Evolutionary conservation across 805 yeast genomes (phyloP).

Genomic region (Pichia heedii): DNA sequence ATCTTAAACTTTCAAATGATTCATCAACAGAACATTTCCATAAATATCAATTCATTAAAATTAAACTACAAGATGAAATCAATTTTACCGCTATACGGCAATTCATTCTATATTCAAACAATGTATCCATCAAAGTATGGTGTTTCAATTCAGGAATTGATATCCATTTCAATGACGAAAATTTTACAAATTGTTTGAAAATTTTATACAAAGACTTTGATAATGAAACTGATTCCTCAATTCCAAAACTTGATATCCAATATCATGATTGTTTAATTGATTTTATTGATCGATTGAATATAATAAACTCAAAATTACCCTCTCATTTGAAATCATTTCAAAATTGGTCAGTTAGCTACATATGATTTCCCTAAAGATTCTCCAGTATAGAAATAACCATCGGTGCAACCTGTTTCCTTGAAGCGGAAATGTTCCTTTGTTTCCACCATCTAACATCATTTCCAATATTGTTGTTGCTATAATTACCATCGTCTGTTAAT

Average conservation of each 20-base stretch:
- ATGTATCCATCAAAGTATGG: slow-evolving; percentile 32
- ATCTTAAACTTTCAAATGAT: slow-evolving; percentile 19
- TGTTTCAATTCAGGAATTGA: slow-evolving; percentile 38
- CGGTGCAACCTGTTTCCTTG: background rate
- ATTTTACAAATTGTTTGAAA: slow-evolving; percentile 31
- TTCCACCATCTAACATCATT: background rate
- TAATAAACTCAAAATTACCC: slow-evolving; percentile 30
- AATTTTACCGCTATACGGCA: slow-evolving; percentile 34
- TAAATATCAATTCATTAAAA: slow-evolving; percentile 31
- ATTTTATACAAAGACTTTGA: slow-evolving; percentile 28
- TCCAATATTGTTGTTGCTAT: too few species aligned
- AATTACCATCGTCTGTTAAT: too few species aligned
- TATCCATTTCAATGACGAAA: background rate
- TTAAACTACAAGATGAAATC: slow-evolving; percentile 33
- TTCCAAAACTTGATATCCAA: slow-evolving; percentile 26
- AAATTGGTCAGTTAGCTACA: slow-evolving; percentile 25
- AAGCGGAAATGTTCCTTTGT: background rate
- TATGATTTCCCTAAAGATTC: slow-evolving; percentile 2
- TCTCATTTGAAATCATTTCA: slow-evolving; percentile 12
- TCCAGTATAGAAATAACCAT: background rate
- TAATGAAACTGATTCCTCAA: slow-evolving; percentile 13
- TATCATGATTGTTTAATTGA: slow-evolving; percentile 26
- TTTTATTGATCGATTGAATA: slow-evolving; percentile 22
- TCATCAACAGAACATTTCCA: slow-evolving; percentile 22
- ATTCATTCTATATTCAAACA: slow-evolving; percentile 19